Evolutionary conservation across 441 rosid species (phyloP), one percentile per base, ranked within the genome.

Genomic region (Gossypium laxum): DNA sequence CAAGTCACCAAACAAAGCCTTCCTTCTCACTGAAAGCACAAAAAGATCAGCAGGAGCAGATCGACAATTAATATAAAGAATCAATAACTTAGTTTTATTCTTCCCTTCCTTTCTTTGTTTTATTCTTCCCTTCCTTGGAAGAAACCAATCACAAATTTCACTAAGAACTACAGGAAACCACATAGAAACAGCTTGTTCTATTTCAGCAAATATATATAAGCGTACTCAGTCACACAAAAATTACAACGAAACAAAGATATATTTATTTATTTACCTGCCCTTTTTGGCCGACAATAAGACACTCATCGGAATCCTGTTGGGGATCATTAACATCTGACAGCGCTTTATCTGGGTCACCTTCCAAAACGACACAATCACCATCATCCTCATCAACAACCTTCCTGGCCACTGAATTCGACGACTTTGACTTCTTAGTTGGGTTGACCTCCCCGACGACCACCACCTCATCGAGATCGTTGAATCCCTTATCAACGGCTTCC

Each of bases 361-460:
- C 96, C 75, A 92, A 76, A 74, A 92, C 72, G 30, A 92, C 84
- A 69, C 93, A 92, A 73, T 91, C 97, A 32, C 87, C 92, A 34
- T 88, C 88, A 1, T 77, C 86, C 1, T 78, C 85, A 4, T 66
- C 82, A 28, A 56, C 78, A 0, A 41, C 71, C 72, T 12, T 69
- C 6, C 63, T 67, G 1, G 54, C 72, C 59, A 52, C 38, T 80
- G 79, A 74, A 43, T 38, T 62, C 15, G 1, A 12, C 0, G 81
- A 74, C 74, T 76, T 77, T 1, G 81, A 61, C 66, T 65, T 51
- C 6, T 74, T 54, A 74, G 58, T 76, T 0, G 74, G 78, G 26
- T 72, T 86, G 73, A 85, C 77, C 84, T 89, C 93, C 24, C 83
- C 85, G 14, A 92, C 73, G 32, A 90, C 82, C 65, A 84, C 85